phyloP scores from a whole-genome alignment of 2,329 filamentous ascomycete genomes.

The Curvularia sp. region DNA sequence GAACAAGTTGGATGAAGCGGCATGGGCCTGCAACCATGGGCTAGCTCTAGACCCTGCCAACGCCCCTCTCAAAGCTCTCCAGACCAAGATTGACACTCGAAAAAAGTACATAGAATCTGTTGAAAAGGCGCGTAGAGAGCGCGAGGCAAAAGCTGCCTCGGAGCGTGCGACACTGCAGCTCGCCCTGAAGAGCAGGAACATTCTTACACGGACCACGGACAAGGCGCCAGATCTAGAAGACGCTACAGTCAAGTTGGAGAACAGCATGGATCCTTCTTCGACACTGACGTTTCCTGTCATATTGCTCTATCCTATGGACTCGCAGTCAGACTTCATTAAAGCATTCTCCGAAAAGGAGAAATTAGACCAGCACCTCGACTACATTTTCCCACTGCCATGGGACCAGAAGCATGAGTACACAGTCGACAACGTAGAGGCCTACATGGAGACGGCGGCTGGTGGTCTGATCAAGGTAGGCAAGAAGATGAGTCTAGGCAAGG shows the following conservation, averaged over 20 bases:
- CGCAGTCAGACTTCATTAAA: constrained; percentile 91
- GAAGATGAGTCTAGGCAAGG: constrained; percentile 78
- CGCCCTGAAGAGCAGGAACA: constrained; percentile 71
- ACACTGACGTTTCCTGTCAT: constrained; percentile 78
- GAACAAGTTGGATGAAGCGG: constrained; percentile 79
- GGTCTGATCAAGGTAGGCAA: constrained; percentile 90
- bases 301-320: constrained; percentile 81
- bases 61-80: constrained; percentile 67
- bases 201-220: constrained; percentile 70
- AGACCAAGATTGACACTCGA: constrained; percentile 68
- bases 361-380: constrained; percentile 78
- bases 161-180: constrained; percentile 62
- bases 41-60: constrained; percentile 76
- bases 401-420: constrained; percentile 74
- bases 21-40: constrained; percentile 78
- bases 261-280: constrained; percentile 76
- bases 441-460: constrained; percentile 80
- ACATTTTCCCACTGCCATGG: constrained; percentile 91
- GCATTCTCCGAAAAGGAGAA: constrained; percentile 79
- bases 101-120: constrained; percentile 64
- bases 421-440: constrained; percentile 76
- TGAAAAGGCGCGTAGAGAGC: constrained; percentile 63
- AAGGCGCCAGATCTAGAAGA: constrained; percentile 89
- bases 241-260: constrained; percentile 72
- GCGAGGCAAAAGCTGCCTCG: constrained; percentile 62